These are phyloP conservation scores for Arabis hirsuta DNA, from an alignment of 345 rosid species.

Conservation along the genomic window DNA sequence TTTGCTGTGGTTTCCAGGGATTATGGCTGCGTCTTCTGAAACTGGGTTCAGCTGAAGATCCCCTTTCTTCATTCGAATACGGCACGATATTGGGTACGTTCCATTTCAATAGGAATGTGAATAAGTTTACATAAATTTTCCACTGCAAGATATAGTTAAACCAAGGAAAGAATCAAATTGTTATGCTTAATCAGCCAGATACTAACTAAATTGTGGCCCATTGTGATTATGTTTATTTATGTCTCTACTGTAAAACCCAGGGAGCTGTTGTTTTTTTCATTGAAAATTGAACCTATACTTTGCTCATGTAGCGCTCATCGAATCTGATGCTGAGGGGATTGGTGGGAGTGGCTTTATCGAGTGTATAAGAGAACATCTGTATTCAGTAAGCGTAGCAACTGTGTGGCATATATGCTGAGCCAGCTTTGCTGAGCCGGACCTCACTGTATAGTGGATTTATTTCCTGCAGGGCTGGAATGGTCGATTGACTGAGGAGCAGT, in stretches of 20 bases:
- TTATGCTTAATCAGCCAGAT: conserved; percentile 20
- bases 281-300: conserved; percentile 36
- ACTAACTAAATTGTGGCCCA: conserved; percentile 21
- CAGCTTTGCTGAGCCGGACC: conserved; percentile 25
- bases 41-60: conserved; percentile 90
- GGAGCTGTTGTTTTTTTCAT: conserved; percentile 29
- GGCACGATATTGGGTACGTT: conserved; percentile 93
- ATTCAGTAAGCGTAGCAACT: conserved; percentile 61
- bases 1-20: conserved; percentile 60
- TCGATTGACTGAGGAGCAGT: conserved; percentile 88
- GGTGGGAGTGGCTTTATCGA: conserved; percentile 99
- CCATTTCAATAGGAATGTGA: conserved; percentile 28
- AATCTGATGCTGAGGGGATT: conserved; percentile 99
- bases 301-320: conserved; percentile 82
- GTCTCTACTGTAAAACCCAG: conserved; percentile 27
- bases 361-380: conserved; percentile 96
- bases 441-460: conserved; percentile 48
- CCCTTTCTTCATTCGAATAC: conserved; percentile 97
- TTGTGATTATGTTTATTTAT: conserved; percentile 8
- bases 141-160: conserved; percentile 6
- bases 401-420: conserved; percentile 27
- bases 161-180: conserved; percentile 15
- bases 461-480: conserved; percentile 86
- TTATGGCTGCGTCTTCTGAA: conserved; percentile 93
- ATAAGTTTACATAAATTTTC: conserved; percentile 11